A percentile compares a stretch with the other conserved stretches of the same genome.
Conservation (phyloP, 2,329 filamentous ascomycete species). For the Chrysoporthe puriensis region DNA sequence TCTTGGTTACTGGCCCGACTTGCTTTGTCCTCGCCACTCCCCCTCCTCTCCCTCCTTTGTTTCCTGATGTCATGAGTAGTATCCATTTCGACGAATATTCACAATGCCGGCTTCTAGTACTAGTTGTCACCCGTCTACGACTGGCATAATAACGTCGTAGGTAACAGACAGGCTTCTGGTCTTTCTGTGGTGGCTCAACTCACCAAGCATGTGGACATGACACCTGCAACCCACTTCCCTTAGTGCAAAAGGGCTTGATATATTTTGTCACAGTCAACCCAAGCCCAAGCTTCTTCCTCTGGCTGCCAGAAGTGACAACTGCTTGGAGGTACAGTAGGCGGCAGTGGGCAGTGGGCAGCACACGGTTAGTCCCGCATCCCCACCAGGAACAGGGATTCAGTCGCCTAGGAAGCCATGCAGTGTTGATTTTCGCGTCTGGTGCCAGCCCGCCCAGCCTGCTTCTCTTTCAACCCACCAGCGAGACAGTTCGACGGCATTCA, state of each 20-base stretch:
- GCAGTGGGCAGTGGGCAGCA: neutral
- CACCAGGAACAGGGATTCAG: constrained; percentile 20
- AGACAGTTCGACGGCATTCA: constrained; percentile 7
- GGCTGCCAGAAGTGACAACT: neutral
- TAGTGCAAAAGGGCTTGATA: no score
- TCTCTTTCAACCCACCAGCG: constrained; percentile 5
- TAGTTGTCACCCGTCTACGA: no score
- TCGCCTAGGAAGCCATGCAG: constrained; percentile 22
- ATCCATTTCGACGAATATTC: no score
- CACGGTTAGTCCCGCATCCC: constrained; percentile 19
- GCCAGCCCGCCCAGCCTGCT: constrained; percentile 3
- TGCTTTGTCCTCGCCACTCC: neutral
- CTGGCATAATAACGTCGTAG: no score
- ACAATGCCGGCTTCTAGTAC: no score
- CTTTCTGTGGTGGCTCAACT: no score
- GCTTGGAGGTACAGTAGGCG: neutral
- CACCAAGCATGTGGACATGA: no score
- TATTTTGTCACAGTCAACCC: no score
- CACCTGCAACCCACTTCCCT: no score
- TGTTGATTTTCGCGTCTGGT: constrained; percentile 23
- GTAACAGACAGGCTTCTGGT: no score
- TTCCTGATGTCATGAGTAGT: neutral
- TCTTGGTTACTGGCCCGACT: neutral
- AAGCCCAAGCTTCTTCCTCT: no score
- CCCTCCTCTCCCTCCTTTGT: neutral